Percentiles rank a stretch among this genome's conserved stretches.
Conservation (phyloP, 1,284 basidiomycete genomes). For the Sphagnurus paluster region DNA sequence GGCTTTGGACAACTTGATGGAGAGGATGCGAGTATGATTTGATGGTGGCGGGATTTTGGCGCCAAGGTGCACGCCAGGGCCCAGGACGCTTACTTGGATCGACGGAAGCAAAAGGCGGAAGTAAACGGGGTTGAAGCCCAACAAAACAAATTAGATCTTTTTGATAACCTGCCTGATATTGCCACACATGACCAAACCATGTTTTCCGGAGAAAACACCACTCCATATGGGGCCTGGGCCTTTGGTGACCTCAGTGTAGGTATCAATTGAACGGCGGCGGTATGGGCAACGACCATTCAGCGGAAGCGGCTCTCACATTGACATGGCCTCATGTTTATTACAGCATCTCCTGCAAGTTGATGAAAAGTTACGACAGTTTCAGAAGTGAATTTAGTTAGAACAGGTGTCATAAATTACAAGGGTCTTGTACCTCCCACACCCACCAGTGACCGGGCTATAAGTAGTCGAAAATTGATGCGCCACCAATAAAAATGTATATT, state of each 20-base stretch:
- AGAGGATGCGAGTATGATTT: conserved; percentile 22
- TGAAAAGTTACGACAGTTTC: no score
- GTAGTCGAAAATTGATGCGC: neutral
- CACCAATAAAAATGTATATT: neutral
- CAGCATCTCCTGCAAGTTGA: no score
- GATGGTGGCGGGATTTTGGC: neutral
- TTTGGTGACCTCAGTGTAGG: no score
- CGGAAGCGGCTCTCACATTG: no score
- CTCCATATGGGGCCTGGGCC: no score
- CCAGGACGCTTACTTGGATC: neutral
- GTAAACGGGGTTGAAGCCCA: conserved; percentile 27
- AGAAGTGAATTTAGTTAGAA: no score
- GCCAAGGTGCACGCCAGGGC: neutral
- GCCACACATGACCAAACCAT: conserved; percentile 18
- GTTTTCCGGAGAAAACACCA: neutral
- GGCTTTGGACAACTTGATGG: conserved; percentile 31
- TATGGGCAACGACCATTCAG: no score
- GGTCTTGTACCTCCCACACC: no score
- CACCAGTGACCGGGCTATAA: no score
- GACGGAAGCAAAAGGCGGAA: conserved; percentile 26
- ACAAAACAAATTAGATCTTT: conserved; percentile 23
- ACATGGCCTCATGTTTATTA: no score
- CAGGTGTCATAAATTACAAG: no score
- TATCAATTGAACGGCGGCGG: neutral
- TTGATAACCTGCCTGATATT: conserved; percentile 1